phyloP scores from a whole-genome alignment of 2,329 filamentous ascomycete species.

The Zymoseptoria tritici region DNA sequence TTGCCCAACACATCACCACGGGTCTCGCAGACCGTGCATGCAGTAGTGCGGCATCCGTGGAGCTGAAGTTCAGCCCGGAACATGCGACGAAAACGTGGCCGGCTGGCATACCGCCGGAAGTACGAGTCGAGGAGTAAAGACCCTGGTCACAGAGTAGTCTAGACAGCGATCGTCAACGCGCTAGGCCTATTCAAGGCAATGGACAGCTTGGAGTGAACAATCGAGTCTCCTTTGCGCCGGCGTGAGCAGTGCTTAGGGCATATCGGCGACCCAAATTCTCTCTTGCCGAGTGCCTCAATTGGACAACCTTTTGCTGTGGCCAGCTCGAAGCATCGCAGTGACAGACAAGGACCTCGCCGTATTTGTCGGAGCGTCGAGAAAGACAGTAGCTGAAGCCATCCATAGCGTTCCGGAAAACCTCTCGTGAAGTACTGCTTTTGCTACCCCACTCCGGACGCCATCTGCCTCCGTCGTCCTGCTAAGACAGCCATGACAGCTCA shows the following conservation, averaged over 20 bases:
- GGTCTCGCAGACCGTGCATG: background rate
- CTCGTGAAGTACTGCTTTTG: background rate
- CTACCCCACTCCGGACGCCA: background rate
- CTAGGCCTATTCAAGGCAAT: background rate
- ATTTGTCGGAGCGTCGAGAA: background rate
- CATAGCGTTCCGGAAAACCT: background rate
- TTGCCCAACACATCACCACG: background rate
- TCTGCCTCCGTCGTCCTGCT: background rate
- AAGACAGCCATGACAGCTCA: no score
- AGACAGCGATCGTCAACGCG: background rate
- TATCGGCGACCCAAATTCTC: no score
- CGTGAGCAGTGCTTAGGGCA: background rate
- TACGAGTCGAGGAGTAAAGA: no score
- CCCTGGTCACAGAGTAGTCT: background rate
- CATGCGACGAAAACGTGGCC: background rate
- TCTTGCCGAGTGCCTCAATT: background rate
- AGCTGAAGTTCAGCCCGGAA: background rate
- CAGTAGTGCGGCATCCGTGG: background rate
- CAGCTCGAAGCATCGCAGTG: background rate
- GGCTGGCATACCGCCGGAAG: background rate
- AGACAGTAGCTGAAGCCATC: background rate
- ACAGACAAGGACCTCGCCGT: background rate
- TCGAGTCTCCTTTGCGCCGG: background rate
- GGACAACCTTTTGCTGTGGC: background rate
- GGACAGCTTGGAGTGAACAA: background rate